Percentiles rank a stretch among this genome's conserved stretches.
Conservation (phyloP, 2,329 filamentous ascomycete genomes). For the Microsporum audouinii region DNA sequence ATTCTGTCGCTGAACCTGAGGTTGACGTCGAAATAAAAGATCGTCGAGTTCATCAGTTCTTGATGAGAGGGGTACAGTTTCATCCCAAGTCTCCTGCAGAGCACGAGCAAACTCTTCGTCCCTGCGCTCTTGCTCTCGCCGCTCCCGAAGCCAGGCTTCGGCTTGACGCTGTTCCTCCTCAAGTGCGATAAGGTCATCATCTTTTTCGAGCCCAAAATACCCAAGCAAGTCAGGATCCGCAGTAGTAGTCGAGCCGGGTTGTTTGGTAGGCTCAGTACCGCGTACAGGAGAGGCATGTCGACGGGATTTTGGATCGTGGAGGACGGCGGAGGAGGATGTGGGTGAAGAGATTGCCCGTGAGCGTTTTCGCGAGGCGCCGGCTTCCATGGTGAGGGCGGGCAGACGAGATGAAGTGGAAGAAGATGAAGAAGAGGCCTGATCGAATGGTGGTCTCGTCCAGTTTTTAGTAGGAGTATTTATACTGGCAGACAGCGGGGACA, state of each 20-base stretch:
- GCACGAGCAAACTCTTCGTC: conserved; percentile 31
- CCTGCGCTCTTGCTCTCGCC: conserved; percentile 25
- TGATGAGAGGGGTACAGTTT: conserved; percentile 9
- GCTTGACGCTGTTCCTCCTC: conserved; percentile 23
- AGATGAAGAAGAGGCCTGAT: background rate
- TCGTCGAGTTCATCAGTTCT: background rate
- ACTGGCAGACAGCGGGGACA: background rate
- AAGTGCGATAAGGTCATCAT: conserved; percentile 20
- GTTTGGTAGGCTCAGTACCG: background rate
- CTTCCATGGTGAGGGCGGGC: background rate
- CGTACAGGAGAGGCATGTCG: background rate
- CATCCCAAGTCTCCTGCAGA: conserved; percentile 24
- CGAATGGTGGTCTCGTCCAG: background rate
- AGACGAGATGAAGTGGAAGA: background rate
- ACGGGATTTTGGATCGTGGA: background rate
- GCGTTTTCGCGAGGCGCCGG: background rate
- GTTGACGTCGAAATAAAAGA: background rate
- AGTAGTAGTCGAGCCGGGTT: background rate
- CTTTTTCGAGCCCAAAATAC: conserved; percentile 19
- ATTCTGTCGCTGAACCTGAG: background rate
- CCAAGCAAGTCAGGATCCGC: conserved; percentile 13
- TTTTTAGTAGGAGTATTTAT: no score
- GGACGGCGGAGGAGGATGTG: background rate
- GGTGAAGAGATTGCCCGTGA: background rate
- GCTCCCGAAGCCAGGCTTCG: conserved; percentile 23